These are phyloP conservation scores for Amanita molliuscula DNA, from an alignment of 768 basidiomycete species.

Conservation along the genomic window DNA sequence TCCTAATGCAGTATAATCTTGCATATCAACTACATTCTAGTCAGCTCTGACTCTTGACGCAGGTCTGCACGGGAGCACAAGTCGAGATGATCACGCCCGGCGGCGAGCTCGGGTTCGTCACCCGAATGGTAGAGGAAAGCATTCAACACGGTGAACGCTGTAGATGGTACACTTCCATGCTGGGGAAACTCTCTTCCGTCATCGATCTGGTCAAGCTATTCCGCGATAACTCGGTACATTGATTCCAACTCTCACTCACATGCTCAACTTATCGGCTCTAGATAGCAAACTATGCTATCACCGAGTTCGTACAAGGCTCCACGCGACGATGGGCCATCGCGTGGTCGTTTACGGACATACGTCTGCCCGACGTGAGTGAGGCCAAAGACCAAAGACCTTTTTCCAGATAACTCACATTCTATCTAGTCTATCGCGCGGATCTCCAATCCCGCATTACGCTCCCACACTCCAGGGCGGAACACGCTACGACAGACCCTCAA, in stretches of 20 bases:
- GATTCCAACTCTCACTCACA: not conserved
- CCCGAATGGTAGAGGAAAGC: constrained; percentile 71
- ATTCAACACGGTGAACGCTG: constrained; percentile 36
- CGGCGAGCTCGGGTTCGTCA: constrained; percentile 76
- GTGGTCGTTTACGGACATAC: constrained; percentile 64
- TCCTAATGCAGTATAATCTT: constrained; percentile 51
- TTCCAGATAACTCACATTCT: not conserved
- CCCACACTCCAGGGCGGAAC: constrained; percentile 49
- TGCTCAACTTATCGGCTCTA: constrained; percentile 19
- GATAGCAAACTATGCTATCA: constrained; percentile 83
- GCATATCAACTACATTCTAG: not conserved
- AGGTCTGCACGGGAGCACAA: constrained; percentile 82
- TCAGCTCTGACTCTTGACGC: not conserved
- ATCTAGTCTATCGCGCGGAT: constrained; percentile 25
- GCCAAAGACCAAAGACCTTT: not conserved
- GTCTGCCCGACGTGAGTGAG: constrained; percentile 66
- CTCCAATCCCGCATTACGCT: constrained; percentile 31
- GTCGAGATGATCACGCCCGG: constrained; percentile 87
- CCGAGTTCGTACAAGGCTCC: constrained; percentile 76
- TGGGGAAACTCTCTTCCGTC: constrained; percentile 80
- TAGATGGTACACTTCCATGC: constrained; percentile 90
- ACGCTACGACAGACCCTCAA: constrained; percentile 31
- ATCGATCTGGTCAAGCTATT: constrained; percentile 47
- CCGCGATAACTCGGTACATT: constrained; percentile 23
- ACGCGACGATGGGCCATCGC: constrained; percentile 90